Conservation (phyloP, 2,329 filamentous ascomycete genomes). For the Orbilia blumenaviensis region DNA sequence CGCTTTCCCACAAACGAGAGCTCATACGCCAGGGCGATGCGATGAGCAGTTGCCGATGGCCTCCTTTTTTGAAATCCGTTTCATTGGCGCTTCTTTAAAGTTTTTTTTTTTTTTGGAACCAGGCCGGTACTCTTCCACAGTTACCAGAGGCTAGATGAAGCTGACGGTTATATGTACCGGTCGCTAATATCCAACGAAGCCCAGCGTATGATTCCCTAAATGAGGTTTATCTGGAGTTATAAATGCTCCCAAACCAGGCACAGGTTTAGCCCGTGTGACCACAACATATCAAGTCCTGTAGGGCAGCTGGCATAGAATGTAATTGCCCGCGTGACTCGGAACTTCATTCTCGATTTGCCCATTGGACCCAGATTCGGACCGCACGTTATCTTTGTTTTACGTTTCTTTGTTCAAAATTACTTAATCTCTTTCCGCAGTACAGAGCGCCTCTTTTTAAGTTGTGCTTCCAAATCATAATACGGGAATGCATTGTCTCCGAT, state of each 20-base stretch:
- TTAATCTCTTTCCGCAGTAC: conserved; percentile 19
- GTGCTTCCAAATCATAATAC: not conserved
- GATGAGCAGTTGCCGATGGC: conserved; percentile 34
- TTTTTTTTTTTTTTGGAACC: not conserved
- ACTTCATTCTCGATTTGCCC: conserved; percentile 40
- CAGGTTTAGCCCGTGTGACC: conserved; percentile 29
- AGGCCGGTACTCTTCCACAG: conserved; percentile 9
- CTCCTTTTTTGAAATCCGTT: not conserved
- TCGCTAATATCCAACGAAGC: conserved; percentile 2
- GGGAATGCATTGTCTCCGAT: conserved; percentile 26
- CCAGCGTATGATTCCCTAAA: not conserved
- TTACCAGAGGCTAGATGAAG: conserved; percentile 2
- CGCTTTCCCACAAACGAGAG: conserved; percentile 43
- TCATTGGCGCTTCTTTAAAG: conserved; percentile 4
- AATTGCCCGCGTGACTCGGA: conserved; percentile 40
- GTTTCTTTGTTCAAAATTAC: conserved; percentile 34
- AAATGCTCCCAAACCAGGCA: conserved; percentile 16
- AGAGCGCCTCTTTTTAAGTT: not conserved
- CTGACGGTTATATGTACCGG: conserved; percentile 13
- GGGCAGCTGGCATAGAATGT: conserved; percentile 15
- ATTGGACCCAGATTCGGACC: conserved; percentile 23
- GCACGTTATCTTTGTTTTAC: conserved; percentile 31
- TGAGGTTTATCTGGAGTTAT: conserved; percentile 12
- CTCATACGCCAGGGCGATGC: conserved; percentile 18
- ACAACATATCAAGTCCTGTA: conserved; percentile 11